Conservation (phyloP, 805 yeast genomes). For the Candida endomychidarum region DNA sequence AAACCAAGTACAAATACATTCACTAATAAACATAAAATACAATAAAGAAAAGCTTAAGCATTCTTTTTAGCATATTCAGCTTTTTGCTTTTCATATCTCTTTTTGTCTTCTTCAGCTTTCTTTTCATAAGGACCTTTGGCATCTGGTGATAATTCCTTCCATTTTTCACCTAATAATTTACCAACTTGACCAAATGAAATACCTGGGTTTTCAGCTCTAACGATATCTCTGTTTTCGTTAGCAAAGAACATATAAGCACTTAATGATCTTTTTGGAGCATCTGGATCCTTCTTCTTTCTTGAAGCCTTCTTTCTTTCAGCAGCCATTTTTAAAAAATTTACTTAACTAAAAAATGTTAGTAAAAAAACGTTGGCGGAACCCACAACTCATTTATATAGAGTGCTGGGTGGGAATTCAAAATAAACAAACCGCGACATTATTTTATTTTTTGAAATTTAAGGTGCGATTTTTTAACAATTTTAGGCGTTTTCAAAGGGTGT, state of each 20-base stretch:
- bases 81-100: conserved; percentile 95
- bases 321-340: conserved; percentile 10
- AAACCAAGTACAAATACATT: conserved; percentile 9
- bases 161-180: conserved; percentile 89
- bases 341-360: conserved; percentile 1
- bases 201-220: conserved; percentile 95
- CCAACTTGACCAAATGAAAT: conserved; percentile 95
- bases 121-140: conserved; percentile 89
- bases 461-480: not conserved
- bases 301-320: conserved; percentile 44
- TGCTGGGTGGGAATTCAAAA: conserved; percentile 1
- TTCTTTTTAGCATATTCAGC: conserved; percentile 65
- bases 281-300: conserved; percentile 74
- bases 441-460: conserved; percentile 5
- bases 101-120: conserved; percentile 94
- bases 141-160: conserved; percentile 86
- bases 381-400: conserved; percentile 1
- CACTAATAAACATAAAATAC: conserved; percentile 9
- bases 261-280: conserved; percentile 98
- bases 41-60: conserved; percentile 8
- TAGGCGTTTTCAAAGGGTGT: conserved; percentile 1
- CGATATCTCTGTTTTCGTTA: conserved; percentile 93
- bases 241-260: conserved; percentile 99
- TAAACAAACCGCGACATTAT: conserved; percentile 9
- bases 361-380: not conserved